Base-by-base conservation (phyloP, 441 rosid genomes). In the Adansonia madagascariensis region DNA sequence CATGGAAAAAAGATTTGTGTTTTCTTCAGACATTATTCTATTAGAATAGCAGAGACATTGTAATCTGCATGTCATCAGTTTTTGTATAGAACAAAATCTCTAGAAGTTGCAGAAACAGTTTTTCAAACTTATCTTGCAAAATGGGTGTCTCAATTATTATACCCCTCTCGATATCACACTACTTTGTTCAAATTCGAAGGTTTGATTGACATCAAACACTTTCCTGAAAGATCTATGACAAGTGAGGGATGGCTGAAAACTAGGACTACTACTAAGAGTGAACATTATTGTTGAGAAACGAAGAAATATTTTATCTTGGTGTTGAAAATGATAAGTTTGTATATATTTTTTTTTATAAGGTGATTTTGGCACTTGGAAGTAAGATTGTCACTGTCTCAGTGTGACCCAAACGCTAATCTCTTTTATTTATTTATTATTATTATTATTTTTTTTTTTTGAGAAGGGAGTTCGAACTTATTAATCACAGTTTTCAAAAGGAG, bases 401-500 rank as follows among this genome's bases (percentile, higher is more conserved):
- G 57, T 27, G 63, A 9, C 63, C 63, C 6, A 57, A 60, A 31
- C 35, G 35, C 35, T 31, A 31, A 31, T 31, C 35, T 31, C 35
- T 31, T 31, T 31, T 31, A 31, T 27, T 27, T 27, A 27, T 27
- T 31, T 31, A 31, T 31, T 31, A 31, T 31, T 31, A 31, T 31
- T 31, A 31, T 31, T 31, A 31, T 31, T 35, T 8, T 27, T 15
- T 35, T 17, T 60, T 14, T 39, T 66, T 15, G 1, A 24, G 43
- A 20, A 47, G 24, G 27, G 4, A 43, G 12, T 49, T 43, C 20
- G 0, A 67, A 39, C 35, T 52, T 22, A 20, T 15, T 67, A n/a
- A 18, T 65, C 24, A 56, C 82, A 76, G 74, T 35, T 71, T 68
- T 57, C 60, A 10, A 76, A 71, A 20, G 71, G 75, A 80, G 65